Evolutionary conservation across 345 rosid species (phyloP).

Genomic region (Hirschfeldia incana): DNA sequence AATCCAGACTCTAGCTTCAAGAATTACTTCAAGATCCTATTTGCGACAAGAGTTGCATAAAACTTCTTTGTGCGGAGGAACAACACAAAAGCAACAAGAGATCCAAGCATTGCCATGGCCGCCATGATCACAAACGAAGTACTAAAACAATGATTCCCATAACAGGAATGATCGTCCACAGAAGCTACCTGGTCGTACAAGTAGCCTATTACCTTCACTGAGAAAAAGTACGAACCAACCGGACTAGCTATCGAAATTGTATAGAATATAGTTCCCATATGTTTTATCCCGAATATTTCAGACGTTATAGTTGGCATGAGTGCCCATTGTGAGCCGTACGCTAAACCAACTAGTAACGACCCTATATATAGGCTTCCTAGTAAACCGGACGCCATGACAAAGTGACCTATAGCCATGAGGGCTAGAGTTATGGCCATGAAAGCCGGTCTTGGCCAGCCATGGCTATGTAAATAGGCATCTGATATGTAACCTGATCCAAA

Average conservation of each 20-base stretch:
- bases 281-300: slow-evolving; percentile 64
- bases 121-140: slow-evolving; percentile 76
- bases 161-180: slow-evolving; percentile 52
- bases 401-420: slow-evolving; percentile 56
- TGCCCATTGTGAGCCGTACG: slow-evolving; percentile 85
- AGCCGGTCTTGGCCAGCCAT: slow-evolving; percentile 70
- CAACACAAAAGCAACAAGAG: slow-evolving; percentile 54
- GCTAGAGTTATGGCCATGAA: slow-evolving; percentile 69
- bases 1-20: background rate
- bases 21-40: slow-evolving; percentile 37
- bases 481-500: slow-evolving; percentile 78
- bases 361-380: slow-evolving; percentile 63
- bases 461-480: slow-evolving; percentile 58
- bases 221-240: slow-evolving; percentile 79
- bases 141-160: slow-evolving; percentile 70
- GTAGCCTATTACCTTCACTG: slow-evolving; percentile 79
- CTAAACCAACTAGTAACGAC: slow-evolving; percentile 63
- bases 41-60: slow-evolving; percentile 54
- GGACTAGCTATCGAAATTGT: slow-evolving; percentile 84
- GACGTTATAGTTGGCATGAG: slow-evolving; percentile 77
- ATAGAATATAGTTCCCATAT: slow-evolving; percentile 84
- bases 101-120: slow-evolving; percentile 53
- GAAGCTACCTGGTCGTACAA: slow-evolving; percentile 61
- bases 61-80: slow-evolving; percentile 64
- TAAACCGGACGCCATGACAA: slow-evolving; percentile 69